Base-by-base conservation (phyloP, 2,329 filamentous ascomycete species). In the Cordyceps sp. region DNA sequence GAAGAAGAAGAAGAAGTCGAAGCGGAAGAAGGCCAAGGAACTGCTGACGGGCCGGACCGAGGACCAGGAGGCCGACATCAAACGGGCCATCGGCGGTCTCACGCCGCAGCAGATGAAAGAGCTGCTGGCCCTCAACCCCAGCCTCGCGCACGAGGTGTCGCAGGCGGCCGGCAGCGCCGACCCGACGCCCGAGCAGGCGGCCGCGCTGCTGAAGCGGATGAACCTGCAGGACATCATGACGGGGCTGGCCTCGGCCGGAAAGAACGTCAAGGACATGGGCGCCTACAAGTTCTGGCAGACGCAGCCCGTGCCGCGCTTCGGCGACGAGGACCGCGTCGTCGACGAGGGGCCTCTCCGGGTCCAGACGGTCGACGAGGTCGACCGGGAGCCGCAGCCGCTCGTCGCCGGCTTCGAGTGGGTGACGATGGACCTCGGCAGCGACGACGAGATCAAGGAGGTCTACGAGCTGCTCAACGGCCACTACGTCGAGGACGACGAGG, bases 281-380 rank as follows among this genome's bases (percentile, higher is more conserved):
- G 82, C 78, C 36, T 94, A 96, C 67, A 94, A 93, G 58, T 98
- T 98, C 62, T 98, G 90, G 90, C 77, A 84, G 54, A 98, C 90
- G 29, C 90, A 98, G 55, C 90, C 90, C 1, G 90, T 98, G 36
- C 81, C 82, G 31, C 78, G 77, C 48, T 93, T 96, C 48, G 77
- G 69, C 45, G 62, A 76, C 52, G 55, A 63, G 36, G 44, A 48
- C 12, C 57, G 63, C 30, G 59, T 68, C 32, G 57, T 74, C 30
- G 63, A 74, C 39, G 86, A 96, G 46, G 90, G 90, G 0, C 84
- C 86, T 0, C 81, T 98, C 50, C 80, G 78, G 57, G 60, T 76
- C 14, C 80, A 88, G 46, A 78, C 79, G 37, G 68, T 81, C 13
- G 83, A 85, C 22, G 67, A 82, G 37, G 78, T 96, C 14, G 65